Percentiles rank a stretch among this genome's conserved stretches.
Conservation (phyloP, 768 basidiomycete species). For the Lentinula boryana region DNA sequence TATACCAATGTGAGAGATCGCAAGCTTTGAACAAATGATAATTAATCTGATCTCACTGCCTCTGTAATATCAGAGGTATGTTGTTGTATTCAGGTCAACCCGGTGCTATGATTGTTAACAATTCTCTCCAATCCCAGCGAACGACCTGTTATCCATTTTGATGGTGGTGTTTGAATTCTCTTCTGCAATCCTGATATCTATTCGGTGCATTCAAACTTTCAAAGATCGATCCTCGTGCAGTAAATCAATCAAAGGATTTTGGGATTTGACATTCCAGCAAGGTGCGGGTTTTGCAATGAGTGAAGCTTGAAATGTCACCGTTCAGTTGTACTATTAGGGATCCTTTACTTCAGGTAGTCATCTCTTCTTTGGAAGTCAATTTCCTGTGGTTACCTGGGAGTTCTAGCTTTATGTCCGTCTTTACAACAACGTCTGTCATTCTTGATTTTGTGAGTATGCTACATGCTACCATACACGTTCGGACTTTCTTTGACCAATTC, state of each 20-base stretch:
- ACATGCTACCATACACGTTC: not conserved
- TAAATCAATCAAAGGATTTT: slow-evolving; percentile 13
- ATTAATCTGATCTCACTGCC: not conserved
- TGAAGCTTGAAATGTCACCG: too few relatives aligned
- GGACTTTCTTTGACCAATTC: not conserved
- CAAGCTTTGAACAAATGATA: not conserved
- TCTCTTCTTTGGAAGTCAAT: not conserved
- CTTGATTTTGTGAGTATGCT: slow-evolving; percentile 18
- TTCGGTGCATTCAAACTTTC: slow-evolving; percentile 19
- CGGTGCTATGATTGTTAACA: not conserved
- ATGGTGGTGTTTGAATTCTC: slow-evolving; percentile 22
- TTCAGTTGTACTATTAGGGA: slow-evolving; percentile 10
- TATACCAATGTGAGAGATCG: slow-evolving; percentile 9
- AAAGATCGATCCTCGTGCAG: slow-evolving; percentile 9
- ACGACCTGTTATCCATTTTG: slow-evolving; percentile 20
- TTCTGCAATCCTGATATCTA: slow-evolving; percentile 17
- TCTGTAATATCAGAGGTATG: slow-evolving; percentile 1
- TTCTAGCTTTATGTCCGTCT: slow-evolving; percentile 16
- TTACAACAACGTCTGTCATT: slow-evolving; percentile 19
- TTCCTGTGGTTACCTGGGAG: not conserved
- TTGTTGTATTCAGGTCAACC: not conserved
- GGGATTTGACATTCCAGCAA: slow-evolving; percentile 22
- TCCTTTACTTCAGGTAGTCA: slow-evolving; percentile 21
- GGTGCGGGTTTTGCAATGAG: slow-evolving; percentile 8
- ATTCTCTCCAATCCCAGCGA: slow-evolving; percentile 9